Evolutionary conservation across 805 yeast species (phyloP).

Genomic region (Hanseniaspora mollemarum): DNA sequence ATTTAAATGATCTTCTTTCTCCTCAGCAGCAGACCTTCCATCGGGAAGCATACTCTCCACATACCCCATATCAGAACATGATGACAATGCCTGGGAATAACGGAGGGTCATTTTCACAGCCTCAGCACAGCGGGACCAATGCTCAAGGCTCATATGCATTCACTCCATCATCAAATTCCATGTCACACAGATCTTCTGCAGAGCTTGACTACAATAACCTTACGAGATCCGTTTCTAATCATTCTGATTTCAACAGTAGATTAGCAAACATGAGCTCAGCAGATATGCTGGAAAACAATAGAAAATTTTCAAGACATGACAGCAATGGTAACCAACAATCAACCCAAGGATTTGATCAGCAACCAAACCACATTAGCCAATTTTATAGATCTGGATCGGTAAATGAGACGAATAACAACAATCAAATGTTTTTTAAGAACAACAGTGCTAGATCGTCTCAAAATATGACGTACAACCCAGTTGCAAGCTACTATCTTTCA

Average conservation of each 20-base stretch:
- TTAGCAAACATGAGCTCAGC: not conserved
- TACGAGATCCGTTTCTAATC: not conserved
- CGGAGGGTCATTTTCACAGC: not conserved
- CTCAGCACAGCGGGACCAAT: not conserved
- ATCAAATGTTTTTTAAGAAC: not conserved
- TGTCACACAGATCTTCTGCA: not conserved
- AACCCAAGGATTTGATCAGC: not conserved
- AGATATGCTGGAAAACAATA: not conserved
- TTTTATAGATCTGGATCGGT: not conserved
- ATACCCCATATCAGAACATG: not conserved
- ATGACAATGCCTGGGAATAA: not conserved
- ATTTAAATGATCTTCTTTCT: not conserved
- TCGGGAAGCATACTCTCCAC: not conserved
- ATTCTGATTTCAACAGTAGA: not conserved
- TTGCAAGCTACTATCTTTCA: not conserved
- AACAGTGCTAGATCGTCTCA: not conserved
- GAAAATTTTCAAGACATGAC: not conserved
- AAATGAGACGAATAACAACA: not conserved
- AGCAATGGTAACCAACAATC: not conserved
- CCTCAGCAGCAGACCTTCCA: not conserved
- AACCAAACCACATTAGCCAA: not conserved
- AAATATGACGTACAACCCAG: not conserved
- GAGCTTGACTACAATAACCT: not conserved
- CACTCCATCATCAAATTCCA: not conserved
- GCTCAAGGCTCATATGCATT: not conserved